phyloP scores from a whole-genome alignment of 164 flowering plant species.

The Pachysandra terminalis region DNA sequence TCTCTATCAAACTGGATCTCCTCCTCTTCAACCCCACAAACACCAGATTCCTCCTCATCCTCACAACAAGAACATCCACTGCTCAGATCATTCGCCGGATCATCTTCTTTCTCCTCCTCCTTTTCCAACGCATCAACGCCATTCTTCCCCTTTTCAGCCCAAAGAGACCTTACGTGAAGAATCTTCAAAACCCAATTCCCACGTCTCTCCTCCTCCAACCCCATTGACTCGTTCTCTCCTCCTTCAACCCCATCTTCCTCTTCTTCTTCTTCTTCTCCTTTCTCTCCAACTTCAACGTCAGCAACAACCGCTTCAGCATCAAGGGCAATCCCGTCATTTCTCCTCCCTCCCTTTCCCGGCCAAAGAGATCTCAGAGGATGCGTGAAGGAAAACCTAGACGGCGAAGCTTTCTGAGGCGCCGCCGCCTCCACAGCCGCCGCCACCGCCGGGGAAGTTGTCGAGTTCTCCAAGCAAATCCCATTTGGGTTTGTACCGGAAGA shows the following conservation, averaged over 20 bases:
- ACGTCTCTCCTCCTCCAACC: slow-evolving; percentile 18
- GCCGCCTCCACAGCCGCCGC: slow-evolving; percentile 8
- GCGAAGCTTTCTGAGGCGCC: slow-evolving; percentile 19
- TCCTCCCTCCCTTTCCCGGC: slow-evolving; percentile 24
- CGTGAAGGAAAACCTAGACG: slow-evolving; percentile 46
- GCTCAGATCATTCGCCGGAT: not conserved
- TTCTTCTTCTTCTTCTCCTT: slow-evolving; percentile 1
- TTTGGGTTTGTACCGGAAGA: not conserved
- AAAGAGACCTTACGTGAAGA: slow-evolving; percentile 46
- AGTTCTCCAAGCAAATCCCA: slow-evolving; percentile 25
- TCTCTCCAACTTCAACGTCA: slow-evolving; percentile 25
- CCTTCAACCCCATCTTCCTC: not conserved
- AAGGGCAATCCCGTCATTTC: slow-evolving; percentile 28
- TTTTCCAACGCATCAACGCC: slow-evolving; percentile 11
- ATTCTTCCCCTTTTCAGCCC: slow-evolving; percentile 30
- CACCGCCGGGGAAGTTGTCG: slow-evolving; percentile 13
- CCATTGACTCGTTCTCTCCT: not conserved
- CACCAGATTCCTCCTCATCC: slow-evolving; percentile 23
- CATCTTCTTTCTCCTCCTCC: not conserved
- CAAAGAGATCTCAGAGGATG: slow-evolving; percentile 57
- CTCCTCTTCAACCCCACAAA: slow-evolving; percentile 23
- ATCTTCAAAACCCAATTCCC: slow-evolving; percentile 81
- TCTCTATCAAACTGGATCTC: slow-evolving; percentile 49
- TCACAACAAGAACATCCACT: slow-evolving; percentile 16
- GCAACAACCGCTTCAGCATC: slow-evolving; percentile 53